Conservation (phyloP, 345 rosid species). For the Syzygium grande region DNA sequence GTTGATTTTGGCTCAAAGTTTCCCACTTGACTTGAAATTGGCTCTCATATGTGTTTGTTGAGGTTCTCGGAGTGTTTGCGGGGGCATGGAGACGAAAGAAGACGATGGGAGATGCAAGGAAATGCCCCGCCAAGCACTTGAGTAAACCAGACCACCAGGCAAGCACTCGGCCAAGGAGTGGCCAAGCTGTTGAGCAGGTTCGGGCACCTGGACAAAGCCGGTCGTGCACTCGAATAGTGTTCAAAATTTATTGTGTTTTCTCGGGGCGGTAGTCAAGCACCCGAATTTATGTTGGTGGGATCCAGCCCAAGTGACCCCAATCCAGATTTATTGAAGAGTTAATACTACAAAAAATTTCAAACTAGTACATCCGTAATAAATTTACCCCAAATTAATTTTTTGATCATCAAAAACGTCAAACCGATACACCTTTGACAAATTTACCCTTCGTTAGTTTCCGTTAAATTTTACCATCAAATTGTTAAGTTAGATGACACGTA, state of each 20-base stretch:
- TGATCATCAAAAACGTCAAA: too few relatives aligned
- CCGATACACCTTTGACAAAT: too few relatives aligned
- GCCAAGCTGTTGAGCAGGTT: not conserved
- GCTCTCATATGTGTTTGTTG: not conserved
- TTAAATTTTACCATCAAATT: too few relatives aligned
- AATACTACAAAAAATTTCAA: too few relatives aligned
- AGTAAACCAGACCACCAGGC: not conserved
- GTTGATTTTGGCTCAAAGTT: not conserved
- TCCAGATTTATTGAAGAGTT: not conserved
- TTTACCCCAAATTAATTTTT: too few relatives aligned
- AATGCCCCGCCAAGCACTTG: not conserved
- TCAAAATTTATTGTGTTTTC: too few relatives aligned
- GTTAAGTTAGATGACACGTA: too few relatives aligned
- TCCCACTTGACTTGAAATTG: not conserved
- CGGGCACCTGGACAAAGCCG: not conserved
- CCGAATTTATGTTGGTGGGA: too few relatives aligned
- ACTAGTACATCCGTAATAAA: too few relatives aligned
- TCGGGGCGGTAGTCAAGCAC: not conserved
- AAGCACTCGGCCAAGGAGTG: not conserved
- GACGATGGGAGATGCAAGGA: not conserved
- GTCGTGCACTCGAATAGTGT: not conserved
- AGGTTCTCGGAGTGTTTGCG: not conserved
- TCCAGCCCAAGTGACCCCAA: not conserved
- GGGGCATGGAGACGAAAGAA: not conserved
- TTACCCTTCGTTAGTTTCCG: too few relatives aligned